A percentile compares a stretch with the other conserved stretches of the same genome.
Evolutionary conservation across 495 filamentous ascomycete species (phyloP).

Genomic region (Penicillium lividum): DNA sequence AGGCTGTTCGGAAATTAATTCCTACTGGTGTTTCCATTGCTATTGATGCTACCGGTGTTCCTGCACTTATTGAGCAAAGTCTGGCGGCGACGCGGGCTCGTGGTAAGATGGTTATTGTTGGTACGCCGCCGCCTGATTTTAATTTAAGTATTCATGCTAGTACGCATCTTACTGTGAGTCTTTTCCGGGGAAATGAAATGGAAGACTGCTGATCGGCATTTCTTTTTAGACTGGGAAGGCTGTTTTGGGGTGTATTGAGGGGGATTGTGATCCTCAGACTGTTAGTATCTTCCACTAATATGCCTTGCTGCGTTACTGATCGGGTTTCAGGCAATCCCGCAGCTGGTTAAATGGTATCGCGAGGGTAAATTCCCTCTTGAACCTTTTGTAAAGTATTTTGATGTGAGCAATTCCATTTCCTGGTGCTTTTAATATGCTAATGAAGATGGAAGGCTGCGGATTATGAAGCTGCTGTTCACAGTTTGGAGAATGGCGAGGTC

Average conservation of each 20-base stretch:
- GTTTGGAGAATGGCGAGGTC: slow-evolving; percentile 3
- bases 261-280: slow-evolving; percentile 18
- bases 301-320: not conserved
- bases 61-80: slow-evolving; percentile 31
- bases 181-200: not conserved
- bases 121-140: slow-evolving; percentile 35
- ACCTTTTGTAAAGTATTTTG: slow-evolving; percentile 1
- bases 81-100: slow-evolving; percentile 28
- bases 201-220: not conserved
- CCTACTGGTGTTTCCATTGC: slow-evolving; percentile 30
- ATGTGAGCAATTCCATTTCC: not conserved
- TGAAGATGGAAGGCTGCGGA: slow-evolving; percentile 1
- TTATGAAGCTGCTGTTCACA: not conserved
- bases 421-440: not conserved
- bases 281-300: slow-evolving; percentile 3
- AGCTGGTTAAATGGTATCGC: slow-evolving; percentile 38
- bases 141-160: slow-evolving; percentile 16
- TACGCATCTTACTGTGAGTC: slow-evolving; percentile 21
- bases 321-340: slow-evolving; percentile 29
- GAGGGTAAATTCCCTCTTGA: slow-evolving; percentile 37
- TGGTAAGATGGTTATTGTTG: slow-evolving; percentile 38
- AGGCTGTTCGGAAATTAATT: slow-evolving; percentile 21
- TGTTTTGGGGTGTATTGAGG: slow-evolving; percentile 25
- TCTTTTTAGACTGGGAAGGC: slow-evolving; percentile 15
- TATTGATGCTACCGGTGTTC: slow-evolving; percentile 40